Conservation (phyloP, 2,329 filamentous ascomycete species). For the Alternaria brassicae region DNA sequence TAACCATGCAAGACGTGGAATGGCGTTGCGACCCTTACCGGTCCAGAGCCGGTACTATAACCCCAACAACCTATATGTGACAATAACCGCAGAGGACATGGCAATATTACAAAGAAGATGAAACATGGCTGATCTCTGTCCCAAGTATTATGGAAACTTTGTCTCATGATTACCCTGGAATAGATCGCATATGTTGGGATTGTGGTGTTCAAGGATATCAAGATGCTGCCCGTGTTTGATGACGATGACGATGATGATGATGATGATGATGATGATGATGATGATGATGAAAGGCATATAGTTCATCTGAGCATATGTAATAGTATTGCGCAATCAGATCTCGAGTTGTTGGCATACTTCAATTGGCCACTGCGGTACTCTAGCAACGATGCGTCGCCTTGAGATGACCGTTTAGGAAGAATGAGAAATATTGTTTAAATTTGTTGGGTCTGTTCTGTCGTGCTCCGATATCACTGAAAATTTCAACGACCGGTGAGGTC, state of each 20-base stretch:
- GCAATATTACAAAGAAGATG: constrained; percentile 23
- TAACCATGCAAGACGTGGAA: constrained; percentile 5
- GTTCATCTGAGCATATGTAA: not conserved
- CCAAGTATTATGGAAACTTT: constrained; percentile 10
- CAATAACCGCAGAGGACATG: constrained; percentile 24
- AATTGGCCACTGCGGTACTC: constrained; percentile 26
- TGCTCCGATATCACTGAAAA: constrained; percentile 8
- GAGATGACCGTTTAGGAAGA: constrained; percentile 30
- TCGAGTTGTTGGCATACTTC: constrained; percentile 16
- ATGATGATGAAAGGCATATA: not conserved
- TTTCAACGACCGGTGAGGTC: constrained; percentile 16
- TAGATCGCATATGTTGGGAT: constrained; percentile 20
- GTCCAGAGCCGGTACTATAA: constrained; percentile 18
- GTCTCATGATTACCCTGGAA: constrained; percentile 29
- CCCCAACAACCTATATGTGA: constrained; percentile 33
- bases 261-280: not conserved
- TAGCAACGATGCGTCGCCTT: constrained; percentile 6
- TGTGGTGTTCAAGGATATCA: not conserved
- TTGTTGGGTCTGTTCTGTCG: constrained; percentile 16
- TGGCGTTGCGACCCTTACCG: constrained; percentile 2
- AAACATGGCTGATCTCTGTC: constrained; percentile 7
- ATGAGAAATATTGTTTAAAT: constrained; percentile 28
- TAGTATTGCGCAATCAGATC: constrained; percentile 25
- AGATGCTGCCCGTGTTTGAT: constrained; percentile 6
- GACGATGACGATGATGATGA: not conserved